Percentiles rank a stretch among this genome's conserved stretches.
Conservation (phyloP, 805 yeast genomes). For the Ogataea thermomethanolica region DNA sequence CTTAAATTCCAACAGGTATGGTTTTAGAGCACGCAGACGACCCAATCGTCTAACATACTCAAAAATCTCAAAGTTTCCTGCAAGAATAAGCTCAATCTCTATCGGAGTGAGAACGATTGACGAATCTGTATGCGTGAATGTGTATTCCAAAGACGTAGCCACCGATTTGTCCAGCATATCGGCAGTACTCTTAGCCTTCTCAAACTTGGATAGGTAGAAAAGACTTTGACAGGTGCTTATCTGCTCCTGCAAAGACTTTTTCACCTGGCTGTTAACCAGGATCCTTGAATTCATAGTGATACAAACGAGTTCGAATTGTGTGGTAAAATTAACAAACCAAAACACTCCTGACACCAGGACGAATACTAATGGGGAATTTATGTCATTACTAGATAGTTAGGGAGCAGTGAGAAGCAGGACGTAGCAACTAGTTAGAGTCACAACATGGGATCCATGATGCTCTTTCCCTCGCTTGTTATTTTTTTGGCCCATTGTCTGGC, state of each 20-base stretch:
- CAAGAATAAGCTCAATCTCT: constrained; percentile 12
- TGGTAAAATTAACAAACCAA: neutral
- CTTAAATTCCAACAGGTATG: constrained; percentile 8
- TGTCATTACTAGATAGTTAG: constrained; percentile 1
- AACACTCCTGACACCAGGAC: constrained; percentile 7
- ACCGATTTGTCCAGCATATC: constrained; percentile 4
- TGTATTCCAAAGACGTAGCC: neutral
- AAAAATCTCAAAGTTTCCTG: constrained; percentile 6
- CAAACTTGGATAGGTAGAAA: constrained; percentile 11
- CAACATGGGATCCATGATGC: constrained; percentile 36
- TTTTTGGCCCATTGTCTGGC: constrained; percentile 83
- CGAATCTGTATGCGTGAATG: constrained; percentile 2
- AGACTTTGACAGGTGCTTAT: constrained; percentile 1
- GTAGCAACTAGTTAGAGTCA: constrained; percentile 12
- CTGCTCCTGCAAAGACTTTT: neutral
- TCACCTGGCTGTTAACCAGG: constrained; percentile 6
- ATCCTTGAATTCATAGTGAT: constrained; percentile 9
- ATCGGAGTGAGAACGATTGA: constrained; percentile 11
- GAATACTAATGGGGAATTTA: neutral
- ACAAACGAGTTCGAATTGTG: constrained; percentile 1
- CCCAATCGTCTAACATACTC: constrained; percentile 11
- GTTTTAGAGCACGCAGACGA: constrained; percentile 5
- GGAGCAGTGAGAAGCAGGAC: constrained; percentile 6
- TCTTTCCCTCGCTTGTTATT: constrained; percentile 44
- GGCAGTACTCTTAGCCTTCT: constrained; percentile 2